phyloP scores from a whole-genome alignment of 23 red algal species.

The Chondrus crispus region DNA sequence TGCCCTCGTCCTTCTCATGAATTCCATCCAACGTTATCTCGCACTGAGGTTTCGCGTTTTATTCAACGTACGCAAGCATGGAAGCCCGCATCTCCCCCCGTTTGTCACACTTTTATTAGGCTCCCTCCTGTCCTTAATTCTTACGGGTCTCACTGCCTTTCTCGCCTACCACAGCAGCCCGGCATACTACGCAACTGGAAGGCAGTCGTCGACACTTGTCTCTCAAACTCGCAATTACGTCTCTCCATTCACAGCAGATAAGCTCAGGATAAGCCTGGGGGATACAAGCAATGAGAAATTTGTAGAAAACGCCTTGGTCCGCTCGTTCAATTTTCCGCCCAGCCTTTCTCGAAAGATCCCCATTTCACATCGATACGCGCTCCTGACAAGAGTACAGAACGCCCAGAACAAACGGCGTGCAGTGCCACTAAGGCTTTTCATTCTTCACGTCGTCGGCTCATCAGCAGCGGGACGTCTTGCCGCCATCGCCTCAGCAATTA shows the following conservation, averaged over 20 bases:
- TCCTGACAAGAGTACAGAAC: constrained; percentile 27
- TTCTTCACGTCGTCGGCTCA: constrained; percentile 39
- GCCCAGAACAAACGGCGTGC: background rate
- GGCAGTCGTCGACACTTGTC: background rate
- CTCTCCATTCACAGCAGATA: background rate
- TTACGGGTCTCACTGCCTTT: background rate
- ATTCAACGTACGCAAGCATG: no score
- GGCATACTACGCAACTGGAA: background rate
- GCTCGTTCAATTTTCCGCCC: constrained; percentile 31
- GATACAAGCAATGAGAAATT: background rate
- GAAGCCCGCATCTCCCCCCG: no score
- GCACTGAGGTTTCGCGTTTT: no score
- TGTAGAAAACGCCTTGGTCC: background rate
- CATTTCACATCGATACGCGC: background rate
- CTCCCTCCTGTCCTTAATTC: background rate
- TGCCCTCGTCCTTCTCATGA: no score
- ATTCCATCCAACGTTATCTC: no score
- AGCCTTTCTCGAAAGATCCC: constrained; percentile 44
- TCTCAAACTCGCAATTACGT: background rate
- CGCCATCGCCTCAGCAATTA: constrained; percentile 41
- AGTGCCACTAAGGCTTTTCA: constrained; percentile 12
- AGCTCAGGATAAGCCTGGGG: background rate
- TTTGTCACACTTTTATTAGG: constrained; percentile 5
- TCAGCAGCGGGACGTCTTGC: background rate
- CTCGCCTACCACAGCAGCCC: background rate